phyloP scores from a whole-genome alignment of 768 basidiomycete genomes.

The Solioccasus polychromus region DNA sequence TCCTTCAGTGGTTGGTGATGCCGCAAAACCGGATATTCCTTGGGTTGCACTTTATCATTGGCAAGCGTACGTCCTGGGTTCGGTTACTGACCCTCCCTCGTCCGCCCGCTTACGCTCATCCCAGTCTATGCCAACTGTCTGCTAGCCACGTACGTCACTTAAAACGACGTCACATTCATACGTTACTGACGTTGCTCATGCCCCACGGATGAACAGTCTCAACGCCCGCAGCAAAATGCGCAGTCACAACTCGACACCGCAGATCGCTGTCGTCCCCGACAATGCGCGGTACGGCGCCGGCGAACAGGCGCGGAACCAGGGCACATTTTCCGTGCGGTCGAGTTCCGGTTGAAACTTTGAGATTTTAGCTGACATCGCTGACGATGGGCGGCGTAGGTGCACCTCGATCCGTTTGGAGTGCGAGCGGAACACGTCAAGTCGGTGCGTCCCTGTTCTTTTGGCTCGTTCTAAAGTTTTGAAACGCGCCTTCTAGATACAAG shows the following conservation, averaged over 20 bases:
- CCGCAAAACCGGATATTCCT: conserved; percentile 25
- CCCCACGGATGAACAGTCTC: conserved; percentile 19
- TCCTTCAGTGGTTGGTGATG: conserved; percentile 19
- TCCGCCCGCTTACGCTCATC: not conserved
- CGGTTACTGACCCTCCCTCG: too few relatives aligned
- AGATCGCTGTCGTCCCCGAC: not conserved
- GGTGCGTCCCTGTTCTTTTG: too few relatives aligned
- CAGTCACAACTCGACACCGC: not conserved
- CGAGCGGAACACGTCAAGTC: too few relatives aligned
- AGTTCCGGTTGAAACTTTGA: too few relatives aligned
- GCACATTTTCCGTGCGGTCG: too few relatives aligned
- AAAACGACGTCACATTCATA: not conserved
- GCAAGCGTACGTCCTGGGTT: conserved; percentile 23
- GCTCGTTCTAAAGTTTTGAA: too few relatives aligned
- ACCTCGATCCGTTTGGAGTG: too few relatives aligned
- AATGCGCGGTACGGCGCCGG: not conserved
- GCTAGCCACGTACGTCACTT: conserved; percentile 22
- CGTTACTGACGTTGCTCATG: not conserved
- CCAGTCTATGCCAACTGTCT: conserved; percentile 27
- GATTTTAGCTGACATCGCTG: too few relatives aligned
- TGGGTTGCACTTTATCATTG: conserved; percentile 23
- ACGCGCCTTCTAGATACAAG: too few relatives aligned
- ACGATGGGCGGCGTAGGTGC: too few relatives aligned
- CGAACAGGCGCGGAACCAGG: too few relatives aligned
- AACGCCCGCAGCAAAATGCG: conserved; percentile 18